Evolutionary conservation across 805 yeast species (phyloP).

Genomic region (Suhomyces xylopsoci): DNA sequence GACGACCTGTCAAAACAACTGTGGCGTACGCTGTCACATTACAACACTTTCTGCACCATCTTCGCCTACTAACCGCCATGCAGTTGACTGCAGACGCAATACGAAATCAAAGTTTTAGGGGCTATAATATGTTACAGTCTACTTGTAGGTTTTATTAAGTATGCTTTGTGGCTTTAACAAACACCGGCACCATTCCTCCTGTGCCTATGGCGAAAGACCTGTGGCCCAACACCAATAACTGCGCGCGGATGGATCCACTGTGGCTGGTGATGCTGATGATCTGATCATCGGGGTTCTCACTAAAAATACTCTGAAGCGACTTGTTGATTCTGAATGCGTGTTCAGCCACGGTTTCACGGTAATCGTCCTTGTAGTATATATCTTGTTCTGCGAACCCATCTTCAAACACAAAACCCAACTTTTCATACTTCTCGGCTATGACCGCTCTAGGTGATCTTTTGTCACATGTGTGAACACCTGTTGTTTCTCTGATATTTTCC

Average conservation of each 20-base stretch:
- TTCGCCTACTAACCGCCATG: neutral
- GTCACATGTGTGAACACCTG: conserved; percentile 52
- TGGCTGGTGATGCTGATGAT: conserved; percentile 47
- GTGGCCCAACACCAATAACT: conserved; percentile 47
- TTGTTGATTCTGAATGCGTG: conserved; percentile 36
- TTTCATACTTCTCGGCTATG: conserved; percentile 39
- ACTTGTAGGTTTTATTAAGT: neutral
- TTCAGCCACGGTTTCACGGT: conserved; percentile 40
- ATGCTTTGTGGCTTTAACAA: conserved; percentile 39
- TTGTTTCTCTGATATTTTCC: conserved; percentile 48
- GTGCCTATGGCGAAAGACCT: conserved; percentile 48
- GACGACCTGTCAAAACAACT: neutral
- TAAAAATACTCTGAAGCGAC: conserved; percentile 36
- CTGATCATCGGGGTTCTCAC: conserved; percentile 16
- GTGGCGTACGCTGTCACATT: neutral
- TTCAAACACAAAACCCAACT: conserved; percentile 39
- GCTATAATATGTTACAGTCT: neutral
- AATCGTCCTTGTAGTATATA: conserved; percentile 34
- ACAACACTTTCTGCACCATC: neutral
- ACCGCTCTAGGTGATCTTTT: conserved; percentile 37
- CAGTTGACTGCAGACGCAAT: neutral
- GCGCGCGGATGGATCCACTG: conserved; percentile 49
- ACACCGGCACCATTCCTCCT: conserved; percentile 56
- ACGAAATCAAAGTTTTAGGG: neutral
- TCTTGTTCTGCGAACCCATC: conserved; percentile 47